Base-by-base conservation (phyloP, 805 yeast genomes). In the Candida silvicultrix region DNA sequence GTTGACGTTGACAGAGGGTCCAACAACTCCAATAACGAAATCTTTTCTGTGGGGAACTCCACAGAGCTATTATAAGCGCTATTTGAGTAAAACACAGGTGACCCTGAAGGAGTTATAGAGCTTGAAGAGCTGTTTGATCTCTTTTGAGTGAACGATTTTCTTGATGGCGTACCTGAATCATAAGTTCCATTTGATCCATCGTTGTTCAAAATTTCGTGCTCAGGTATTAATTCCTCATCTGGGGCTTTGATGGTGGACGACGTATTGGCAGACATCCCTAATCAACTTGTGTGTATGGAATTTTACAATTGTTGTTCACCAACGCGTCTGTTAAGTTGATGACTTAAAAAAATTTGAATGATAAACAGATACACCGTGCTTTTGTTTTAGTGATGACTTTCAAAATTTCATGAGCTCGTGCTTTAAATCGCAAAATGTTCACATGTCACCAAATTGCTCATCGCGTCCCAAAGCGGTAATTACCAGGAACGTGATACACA, bases 1-100 rank as follows among this genome's bases (percentile, higher is more conserved):
- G 53, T 53, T 5, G 51, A 51, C 23, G 56, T 56, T 8, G 59
- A 55, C 48, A 57, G 50, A 1, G 67, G 67, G 34, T 62, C 65
- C 40, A 63, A 42, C 11, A 63, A 37, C 40, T 62, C 65, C 15
- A 62, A 44, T 4, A 63, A 47, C 1, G 59, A 50, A 25, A 62
- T 50, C 22, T 52, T 50, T 12, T 62, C 67, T 11, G 51, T 49
- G 4, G 62, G 57, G 7, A 57, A 45, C 21, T 58, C 62, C 10
- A 49, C 41, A 0, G 59, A 55, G 18, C 45, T 43, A 16, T 46
- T 36, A 28, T 51, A 53, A n/a, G 45, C 36, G 1, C 50, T 43
- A 2, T 52, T 42, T 5, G 61, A 45, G 37, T 57, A 53, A 38
- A 57, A 52, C 15, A 57, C 34, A 1, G 62, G 62, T 1, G 62